Evolutionary conservation across 2,329 filamentous ascomycete genomes (phyloP), one percentile per base, ranked within the genome.

Genomic region (Phialemoniopsis sp.): DNA sequence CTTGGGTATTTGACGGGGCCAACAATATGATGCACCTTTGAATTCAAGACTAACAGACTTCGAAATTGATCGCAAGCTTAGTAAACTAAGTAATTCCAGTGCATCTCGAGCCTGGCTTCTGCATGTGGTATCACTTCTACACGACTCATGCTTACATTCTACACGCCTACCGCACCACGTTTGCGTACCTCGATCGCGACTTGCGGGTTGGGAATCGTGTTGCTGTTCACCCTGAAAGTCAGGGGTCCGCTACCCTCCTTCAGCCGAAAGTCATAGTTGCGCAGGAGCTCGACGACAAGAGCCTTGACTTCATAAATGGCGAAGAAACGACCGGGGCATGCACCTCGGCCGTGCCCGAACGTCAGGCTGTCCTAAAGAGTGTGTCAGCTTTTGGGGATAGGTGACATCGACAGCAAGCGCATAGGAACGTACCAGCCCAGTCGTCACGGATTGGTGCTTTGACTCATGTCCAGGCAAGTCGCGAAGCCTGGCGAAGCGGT

Each of bases 321-420:
- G 44, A 66, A 66, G 46, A 63, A 63, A 3, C 63, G 46, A 1
- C 63, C 63, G 0, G 63, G 63, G 34, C 63, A 67, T 0, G 62
- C 60, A 36, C 62, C 57, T 4, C 48, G 50, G 0, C 65, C 65
- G 37, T 66, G 56, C 2, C 66, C 66, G 31, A 66, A 69, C 4
- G 39, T 45, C 16, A 61, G 38, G 15, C 46, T 52, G 7, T 59
- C 54, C 2, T 46, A 26, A 10, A 26, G 21, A 10, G 6, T 26
- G n/a, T 26, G 21, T 26, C 21, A 26, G 21, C 21, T 6, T 26
- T 10, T 10, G 10, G 21, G 6, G 21, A 26, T 6, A 6, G 10
- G 21, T 26, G 10, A 26, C 21, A n/a, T n/a, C n/a, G n/a, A n/a
- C n/a, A n/a, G 21, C 21, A 26, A 26, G 21, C 6, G 21, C 21